phyloP scores from a whole-genome alignment of 148 eudicot genomes.

The Rhododendron henanense region DNA sequence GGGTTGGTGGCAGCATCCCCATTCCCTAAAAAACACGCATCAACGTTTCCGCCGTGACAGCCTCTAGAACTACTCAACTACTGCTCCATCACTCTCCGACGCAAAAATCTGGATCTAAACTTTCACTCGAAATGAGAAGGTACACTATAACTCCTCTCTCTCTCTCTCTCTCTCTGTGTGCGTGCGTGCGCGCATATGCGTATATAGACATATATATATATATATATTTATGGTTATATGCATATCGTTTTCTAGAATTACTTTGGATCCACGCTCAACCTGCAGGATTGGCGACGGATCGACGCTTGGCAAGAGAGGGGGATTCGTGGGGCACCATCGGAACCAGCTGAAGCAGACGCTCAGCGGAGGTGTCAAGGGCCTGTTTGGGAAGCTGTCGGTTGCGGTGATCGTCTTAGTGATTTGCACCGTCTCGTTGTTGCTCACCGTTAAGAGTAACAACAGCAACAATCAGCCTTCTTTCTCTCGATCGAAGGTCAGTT shows the following conservation, averaged over 20 bases:
- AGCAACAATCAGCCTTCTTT: conserved; percentile 13
- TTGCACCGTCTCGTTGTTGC: conserved; percentile 50
- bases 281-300: conserved; percentile 12
- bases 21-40: background rate
- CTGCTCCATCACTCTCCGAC: background rate
- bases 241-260: background rate
- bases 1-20: too few species aligned
- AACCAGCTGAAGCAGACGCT: conserved; percentile 54
- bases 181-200: background rate
- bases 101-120: background rate
- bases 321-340: conserved; percentile 23
- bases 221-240: background rate
- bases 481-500: conserved; percentile 41
- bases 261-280: background rate
- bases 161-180: background rate
- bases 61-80: background rate
- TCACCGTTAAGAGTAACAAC: conserved; percentile 32
- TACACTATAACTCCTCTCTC: background rate
- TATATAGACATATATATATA: background rate
- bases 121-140: conserved; percentile 5
- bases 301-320: conserved; percentile 7
- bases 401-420: conserved; percentile 52
- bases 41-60: background rate
- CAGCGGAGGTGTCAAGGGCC: conserved; percentile 47
- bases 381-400: conserved; percentile 48